Conservation (phyloP, 495 filamentous ascomycete genomes). For the Xylaria venustula region DNA sequence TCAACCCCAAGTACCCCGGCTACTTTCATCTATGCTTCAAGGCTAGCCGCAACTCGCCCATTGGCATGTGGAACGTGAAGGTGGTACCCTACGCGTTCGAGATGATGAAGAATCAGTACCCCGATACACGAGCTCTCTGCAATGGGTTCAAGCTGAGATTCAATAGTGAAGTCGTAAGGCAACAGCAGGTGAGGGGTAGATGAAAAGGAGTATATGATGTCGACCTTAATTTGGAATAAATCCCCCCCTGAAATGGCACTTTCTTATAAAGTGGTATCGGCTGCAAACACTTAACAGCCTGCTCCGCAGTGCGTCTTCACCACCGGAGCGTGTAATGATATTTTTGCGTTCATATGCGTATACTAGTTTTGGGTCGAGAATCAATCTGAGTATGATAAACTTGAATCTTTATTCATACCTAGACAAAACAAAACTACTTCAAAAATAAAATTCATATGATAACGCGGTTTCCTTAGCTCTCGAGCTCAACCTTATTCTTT, state of each 20-base stretch:
- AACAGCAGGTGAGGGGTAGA: constrained; percentile 37
- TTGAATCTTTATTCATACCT: too few relatives aligned
- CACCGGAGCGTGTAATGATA: not conserved
- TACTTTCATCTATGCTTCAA: constrained; percentile 97
- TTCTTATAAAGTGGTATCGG: not conserved
- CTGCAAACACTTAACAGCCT: not conserved
- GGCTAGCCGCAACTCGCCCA: constrained; percentile 67
- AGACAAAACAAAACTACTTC: too few relatives aligned
- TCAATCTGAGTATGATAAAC: too few relatives aligned
- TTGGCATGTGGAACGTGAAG: constrained; percentile 83
- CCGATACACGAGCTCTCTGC: constrained; percentile 89
- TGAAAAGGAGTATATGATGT: not conserved
- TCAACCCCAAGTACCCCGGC: constrained; percentile 85
- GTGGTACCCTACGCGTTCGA: constrained; percentile 86
- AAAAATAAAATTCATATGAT: too few relatives aligned
- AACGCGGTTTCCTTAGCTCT: too few relatives aligned
- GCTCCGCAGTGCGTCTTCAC: not conserved
- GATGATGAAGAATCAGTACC: constrained; percentile 80
- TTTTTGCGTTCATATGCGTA: not conserved
- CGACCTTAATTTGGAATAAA: not conserved
- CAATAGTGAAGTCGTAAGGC: constrained; percentile 46
- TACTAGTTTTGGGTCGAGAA: too few relatives aligned
- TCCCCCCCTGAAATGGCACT: not conserved
- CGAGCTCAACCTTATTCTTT: too few relatives aligned
- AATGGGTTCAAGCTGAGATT: constrained; percentile 71